Conservation (phyloP, 164 flowering plant genomes). For the Nymphaea colorata region DNA sequence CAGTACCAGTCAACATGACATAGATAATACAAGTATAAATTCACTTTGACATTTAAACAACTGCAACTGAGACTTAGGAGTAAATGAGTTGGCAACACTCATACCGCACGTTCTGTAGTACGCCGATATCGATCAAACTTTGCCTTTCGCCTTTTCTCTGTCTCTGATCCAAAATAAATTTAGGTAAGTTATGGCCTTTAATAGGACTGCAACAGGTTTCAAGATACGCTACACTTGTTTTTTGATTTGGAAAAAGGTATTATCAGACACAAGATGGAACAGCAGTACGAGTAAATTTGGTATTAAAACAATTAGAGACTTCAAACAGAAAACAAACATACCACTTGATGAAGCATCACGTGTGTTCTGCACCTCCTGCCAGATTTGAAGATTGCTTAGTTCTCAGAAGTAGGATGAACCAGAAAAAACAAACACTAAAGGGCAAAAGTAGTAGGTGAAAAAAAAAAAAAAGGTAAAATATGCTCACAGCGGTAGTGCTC, state of each 20-base stretch:
- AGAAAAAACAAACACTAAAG: not conserved
- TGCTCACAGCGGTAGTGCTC: not conserved
- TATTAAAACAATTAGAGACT: not conserved
- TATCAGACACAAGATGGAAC: too few species aligned
- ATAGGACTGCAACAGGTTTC: too few species aligned
- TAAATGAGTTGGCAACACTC: conserved; percentile 1
- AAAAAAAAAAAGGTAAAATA: not conserved
- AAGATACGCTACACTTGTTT: too few species aligned
- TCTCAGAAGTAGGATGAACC: not conserved
- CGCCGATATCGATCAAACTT: conserved; percentile 78
- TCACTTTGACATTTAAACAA: too few species aligned
- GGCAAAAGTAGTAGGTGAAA: not conserved
- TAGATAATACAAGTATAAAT: too few species aligned
- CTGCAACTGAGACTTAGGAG: too few species aligned
- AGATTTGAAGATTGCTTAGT: too few species aligned
- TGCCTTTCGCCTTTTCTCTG: conserved; percentile 84
- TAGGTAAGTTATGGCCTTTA: too few species aligned
- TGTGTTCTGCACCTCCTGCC: not conserved
- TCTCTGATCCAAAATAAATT: conserved; percentile 39
- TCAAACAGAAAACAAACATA: not conserved
- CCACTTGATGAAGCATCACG: not conserved
- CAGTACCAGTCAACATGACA: too few species aligned
- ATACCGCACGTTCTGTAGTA: conserved; percentile 86
- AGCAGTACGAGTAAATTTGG: not conserved
- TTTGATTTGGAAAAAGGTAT: too few species aligned